Evolutionary conservation across 1,284 basidiomycete species (phyloP).

Genomic region (Microbotryomycetes sp.): DNA sequence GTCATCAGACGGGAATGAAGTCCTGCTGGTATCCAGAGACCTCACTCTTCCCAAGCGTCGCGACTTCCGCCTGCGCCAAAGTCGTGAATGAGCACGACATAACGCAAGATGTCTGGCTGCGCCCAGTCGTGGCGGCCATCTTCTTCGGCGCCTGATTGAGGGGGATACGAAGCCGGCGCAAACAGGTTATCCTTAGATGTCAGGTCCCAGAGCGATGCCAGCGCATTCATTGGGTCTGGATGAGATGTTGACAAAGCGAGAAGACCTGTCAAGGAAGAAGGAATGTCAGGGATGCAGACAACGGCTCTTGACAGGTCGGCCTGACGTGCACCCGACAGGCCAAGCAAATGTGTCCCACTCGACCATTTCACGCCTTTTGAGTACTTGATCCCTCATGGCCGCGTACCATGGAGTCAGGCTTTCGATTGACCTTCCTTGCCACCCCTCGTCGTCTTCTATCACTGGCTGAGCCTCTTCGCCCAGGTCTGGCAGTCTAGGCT

Average conservation of each 20-base stretch:
- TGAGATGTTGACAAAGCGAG: slow-evolving; percentile 35
- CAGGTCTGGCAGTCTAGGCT: not conserved
- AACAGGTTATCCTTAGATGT: slow-evolving; percentile 29
- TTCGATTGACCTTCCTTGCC: slow-evolving; percentile 6
- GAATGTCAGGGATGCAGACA: not conserved
- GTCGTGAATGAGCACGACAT: slow-evolving; percentile 37
- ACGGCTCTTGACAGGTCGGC: not conserved
- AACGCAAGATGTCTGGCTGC: slow-evolving; percentile 32
- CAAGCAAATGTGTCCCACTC: slow-evolving; percentile 21
- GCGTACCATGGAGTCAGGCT: slow-evolving; percentile 22
- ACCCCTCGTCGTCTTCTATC: slow-evolving; percentile 3
- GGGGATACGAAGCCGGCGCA: slow-evolving; percentile 15
- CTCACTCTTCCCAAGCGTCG: slow-evolving; percentile 24
- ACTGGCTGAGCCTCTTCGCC: not conserved
- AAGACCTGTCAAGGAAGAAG: slow-evolving; percentile 17
- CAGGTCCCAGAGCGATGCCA: slow-evolving; percentile 34
- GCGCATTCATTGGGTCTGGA: slow-evolving; percentile 37
- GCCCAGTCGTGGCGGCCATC: slow-evolving; percentile 18
- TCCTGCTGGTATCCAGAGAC: not conserved
- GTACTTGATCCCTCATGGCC: slow-evolving; percentile 8
- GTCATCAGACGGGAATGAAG: not conserved
- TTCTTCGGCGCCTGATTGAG: slow-evolving; percentile 12
- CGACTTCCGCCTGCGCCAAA: slow-evolving; percentile 4
- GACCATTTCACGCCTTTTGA: slow-evolving; percentile 14
- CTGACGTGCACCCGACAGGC: slow-evolving; percentile 17